phyloP scores from a whole-genome alignment of 306 rosid species.

The Cicer arietinum region DNA sequence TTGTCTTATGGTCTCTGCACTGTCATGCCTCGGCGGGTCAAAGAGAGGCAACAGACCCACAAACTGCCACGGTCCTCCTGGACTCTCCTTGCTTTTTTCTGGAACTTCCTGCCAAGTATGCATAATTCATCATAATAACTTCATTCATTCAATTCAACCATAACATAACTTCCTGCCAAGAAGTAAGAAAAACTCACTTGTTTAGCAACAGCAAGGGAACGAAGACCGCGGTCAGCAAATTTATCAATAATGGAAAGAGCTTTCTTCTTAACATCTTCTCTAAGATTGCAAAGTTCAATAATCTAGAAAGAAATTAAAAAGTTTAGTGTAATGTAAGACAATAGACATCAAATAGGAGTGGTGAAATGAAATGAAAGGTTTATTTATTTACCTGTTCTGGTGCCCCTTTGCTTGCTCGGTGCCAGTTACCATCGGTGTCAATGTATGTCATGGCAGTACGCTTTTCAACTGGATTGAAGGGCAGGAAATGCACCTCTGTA shows the following conservation, averaged over 20 bases:
- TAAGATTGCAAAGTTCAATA: slow-evolving; percentile 75
- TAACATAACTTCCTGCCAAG: background rate
- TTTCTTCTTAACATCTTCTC: slow-evolving; percentile 62
- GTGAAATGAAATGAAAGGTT: background rate
- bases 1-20: slow-evolving; percentile 87
- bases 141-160: background rate
- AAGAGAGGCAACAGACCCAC: slow-evolving; percentile 91
- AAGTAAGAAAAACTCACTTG: slow-evolving; percentile 51
- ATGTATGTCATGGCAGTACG: slow-evolving; percentile 91
- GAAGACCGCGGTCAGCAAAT: slow-evolving; percentile 93
- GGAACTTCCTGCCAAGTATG: slow-evolving; percentile 57
- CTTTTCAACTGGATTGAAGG: slow-evolving; percentile 92
- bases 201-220: slow-evolving; percentile 73
- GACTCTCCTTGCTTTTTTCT: slow-evolving; percentile 70
- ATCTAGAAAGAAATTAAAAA: slow-evolving; percentile 55
- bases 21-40: slow-evolving; percentile 96
- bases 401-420: slow-evolving; percentile 90
- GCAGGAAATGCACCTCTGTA: slow-evolving; percentile 80
- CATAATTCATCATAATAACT: background rate
- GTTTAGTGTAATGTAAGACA: slow-evolving; percentile 15
- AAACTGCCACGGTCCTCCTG: slow-evolving; percentile 82
- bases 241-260: slow-evolving; percentile 77
- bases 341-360: background rate
- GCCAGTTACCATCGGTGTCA: slow-evolving; percentile 73
- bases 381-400: slow-evolving; percentile 76